Percentiles rank a stretch among this genome's conserved stretches.
Conservation (phyloP, 257 asterid species). For the Jacaranda copaia region DNA sequence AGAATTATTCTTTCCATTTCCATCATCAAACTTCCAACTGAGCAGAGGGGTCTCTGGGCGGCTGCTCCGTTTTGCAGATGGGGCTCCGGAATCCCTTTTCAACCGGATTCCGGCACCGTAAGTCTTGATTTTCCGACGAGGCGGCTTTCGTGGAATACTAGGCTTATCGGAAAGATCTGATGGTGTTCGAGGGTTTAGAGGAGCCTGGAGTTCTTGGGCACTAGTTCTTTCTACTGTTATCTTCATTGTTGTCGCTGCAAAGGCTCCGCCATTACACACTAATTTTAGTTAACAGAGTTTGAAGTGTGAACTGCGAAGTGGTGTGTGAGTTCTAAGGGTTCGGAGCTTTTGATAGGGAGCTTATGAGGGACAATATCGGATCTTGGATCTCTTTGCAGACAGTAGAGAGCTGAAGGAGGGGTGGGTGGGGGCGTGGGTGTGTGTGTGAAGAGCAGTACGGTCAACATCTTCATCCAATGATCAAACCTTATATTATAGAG, state of each 20-base stretch:
- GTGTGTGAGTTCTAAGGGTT: neutral
- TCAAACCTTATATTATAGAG: conserved; percentile 26
- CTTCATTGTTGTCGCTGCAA: conserved; percentile 43
- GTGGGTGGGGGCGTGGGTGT: neutral
- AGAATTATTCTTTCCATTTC: conserved; percentile 27
- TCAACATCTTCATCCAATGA: conserved; percentile 46
- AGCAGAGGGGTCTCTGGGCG: conserved; percentile 66
- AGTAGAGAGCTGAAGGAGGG: neutral
- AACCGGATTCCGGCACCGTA: conserved; percentile 45
- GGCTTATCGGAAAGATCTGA: conserved; percentile 50
- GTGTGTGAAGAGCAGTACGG: conserved; percentile 33
- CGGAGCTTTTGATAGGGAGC: neutral
- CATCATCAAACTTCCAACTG: conserved; percentile 59
- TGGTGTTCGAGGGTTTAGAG: conserved; percentile 35
- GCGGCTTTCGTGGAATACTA: conserved; percentile 44
- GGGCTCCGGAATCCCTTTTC: conserved; percentile 46
- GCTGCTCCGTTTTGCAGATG: conserved; percentile 44
- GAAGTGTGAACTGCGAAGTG: neutral
- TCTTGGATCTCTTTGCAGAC: conserved; percentile 28
- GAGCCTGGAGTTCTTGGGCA: conserved; percentile 37
- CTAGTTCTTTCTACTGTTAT: conserved; percentile 38
- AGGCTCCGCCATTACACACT: conserved; percentile 42
- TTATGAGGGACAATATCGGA: conserved; percentile 10
- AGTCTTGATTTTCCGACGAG: conserved; percentile 53
- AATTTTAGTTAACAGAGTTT: neutral